Base-by-base conservation (phyloP, 2,329 filamentous ascomycete species). In the Pseudofabraea citricarpa region DNA sequence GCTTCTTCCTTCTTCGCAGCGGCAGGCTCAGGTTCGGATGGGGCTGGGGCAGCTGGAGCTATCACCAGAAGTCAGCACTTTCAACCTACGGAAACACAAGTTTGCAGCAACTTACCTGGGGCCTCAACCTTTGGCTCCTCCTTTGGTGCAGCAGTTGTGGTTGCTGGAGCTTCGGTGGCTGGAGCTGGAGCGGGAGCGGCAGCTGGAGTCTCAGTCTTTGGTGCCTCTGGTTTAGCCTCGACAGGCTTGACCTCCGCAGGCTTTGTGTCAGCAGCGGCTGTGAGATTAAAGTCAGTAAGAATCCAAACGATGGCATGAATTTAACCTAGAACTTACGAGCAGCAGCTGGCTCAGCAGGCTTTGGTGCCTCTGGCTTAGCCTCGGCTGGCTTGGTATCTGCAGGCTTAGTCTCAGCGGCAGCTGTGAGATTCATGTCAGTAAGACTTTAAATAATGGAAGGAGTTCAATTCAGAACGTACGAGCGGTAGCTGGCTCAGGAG, bases 41-140 rank as follows among this genome's bases (percentile, higher is more conserved):
- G 29, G 31, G 40, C 51, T 36, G 51, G 51, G 23, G 46, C 44
- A 36, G 48, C 47, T 44, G 24, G 13, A 33, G 38, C 40, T 37
- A 47, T n/a, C n/a, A n/a, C 31, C 35, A n/a, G 6, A 22, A 16
- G 19, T 45, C 43, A 41, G 37, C 38, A 37, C 21, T 16, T 10
- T 40, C 13, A 7, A 10, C 13, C 3, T 37, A 29, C 39, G 15
- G 37, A 29, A 37, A 20, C 13, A n/a, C 24, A 21, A 31, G 27
- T 12, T 12, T 15, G 27, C 27, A 31, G 6, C 6, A 31, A 12
- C 27, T 15, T 31, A 43, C 33, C 46, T 44, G 51, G 45, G 9
- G 40, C 40, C 13, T 53, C 51, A 32, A 40, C 38, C 50, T 54
- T 51, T 40, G 44, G 21, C 13, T 50, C 48, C 15, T 38, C 29